Percentiles rank a stretch among this genome's conserved stretches.
phyloP scores from a whole-genome alignment of 306 rosid genomes.

The Vigna mungo region DNA sequence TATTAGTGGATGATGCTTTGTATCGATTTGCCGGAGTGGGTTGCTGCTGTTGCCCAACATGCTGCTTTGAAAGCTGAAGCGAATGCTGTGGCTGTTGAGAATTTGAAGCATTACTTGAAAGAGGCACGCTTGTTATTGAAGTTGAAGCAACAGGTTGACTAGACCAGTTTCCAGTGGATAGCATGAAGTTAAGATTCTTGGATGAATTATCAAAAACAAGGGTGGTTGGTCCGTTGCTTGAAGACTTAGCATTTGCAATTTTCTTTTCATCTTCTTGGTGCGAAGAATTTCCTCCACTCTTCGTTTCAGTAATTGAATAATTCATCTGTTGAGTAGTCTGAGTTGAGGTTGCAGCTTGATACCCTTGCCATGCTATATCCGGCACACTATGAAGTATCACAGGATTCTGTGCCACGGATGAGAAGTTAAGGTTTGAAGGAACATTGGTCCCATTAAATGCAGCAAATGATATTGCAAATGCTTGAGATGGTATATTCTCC shows the following conservation, averaged over 20 bases:
- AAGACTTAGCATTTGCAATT: slow-evolving; percentile 54
- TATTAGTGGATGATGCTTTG: slow-evolving; percentile 44
- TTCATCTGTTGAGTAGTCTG: slow-evolving; percentile 57
- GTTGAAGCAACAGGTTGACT: slow-evolving; percentile 50
- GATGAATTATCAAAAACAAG: slow-evolving; percentile 75
- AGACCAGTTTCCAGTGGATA: slow-evolving; percentile 65
- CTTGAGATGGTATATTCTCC: slow-evolving; percentile 64
- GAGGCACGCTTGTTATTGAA: slow-evolving; percentile 47
- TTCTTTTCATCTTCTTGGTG: slow-evolving; percentile 58
- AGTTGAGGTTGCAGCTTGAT: slow-evolving; percentile 53
- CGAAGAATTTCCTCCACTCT: slow-evolving; percentile 53
- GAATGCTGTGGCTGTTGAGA: slow-evolving; percentile 59
- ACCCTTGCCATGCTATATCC: slow-evolving; percentile 55
- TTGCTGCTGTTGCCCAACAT: slow-evolving; percentile 58
- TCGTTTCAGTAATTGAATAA: slow-evolving; percentile 54
- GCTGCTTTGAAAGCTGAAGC: slow-evolving; percentile 63
- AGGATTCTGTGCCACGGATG: slow-evolving; percentile 54
- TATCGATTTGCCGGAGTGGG: slow-evolving; percentile 43
- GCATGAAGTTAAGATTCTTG: slow-evolving; percentile 64
- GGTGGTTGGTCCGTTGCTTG: slow-evolving; percentile 59
- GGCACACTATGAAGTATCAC: slow-evolving; percentile 64
- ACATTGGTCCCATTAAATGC: slow-evolving; percentile 50
- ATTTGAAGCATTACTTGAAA: slow-evolving; percentile 50
- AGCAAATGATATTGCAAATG: slow-evolving; percentile 68
- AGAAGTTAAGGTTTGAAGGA: slow-evolving; percentile 61